A percentile compares a stretch with the other conserved stretches of the same genome.
These are phyloP conservation scores for Neurospora sp. DNA, from an alignment of 495 filamentous ascomycete species.

Conservation along the genomic window DNA sequence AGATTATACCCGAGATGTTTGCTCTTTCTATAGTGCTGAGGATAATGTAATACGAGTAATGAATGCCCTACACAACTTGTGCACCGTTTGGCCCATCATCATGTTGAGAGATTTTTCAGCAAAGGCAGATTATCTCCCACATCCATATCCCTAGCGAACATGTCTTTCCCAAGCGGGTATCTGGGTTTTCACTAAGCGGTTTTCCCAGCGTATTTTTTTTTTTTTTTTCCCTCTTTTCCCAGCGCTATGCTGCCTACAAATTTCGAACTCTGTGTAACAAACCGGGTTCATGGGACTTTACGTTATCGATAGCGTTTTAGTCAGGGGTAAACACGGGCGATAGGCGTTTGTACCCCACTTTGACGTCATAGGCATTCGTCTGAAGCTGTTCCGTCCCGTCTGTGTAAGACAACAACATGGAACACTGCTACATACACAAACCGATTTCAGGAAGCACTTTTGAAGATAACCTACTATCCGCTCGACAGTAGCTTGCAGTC, in stretches of 20 bases:
- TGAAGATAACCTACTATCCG: neutral
- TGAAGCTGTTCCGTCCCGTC: neutral
- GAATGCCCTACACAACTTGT: neutral
- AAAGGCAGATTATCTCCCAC: neutral
- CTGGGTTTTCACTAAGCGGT: neutral
- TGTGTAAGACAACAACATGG: neutral
- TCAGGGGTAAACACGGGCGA: neutral
- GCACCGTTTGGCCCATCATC: neutral
- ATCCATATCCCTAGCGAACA: neutral
- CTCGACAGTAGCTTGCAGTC: neutral
- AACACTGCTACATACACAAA: neutral
- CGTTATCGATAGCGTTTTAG: neutral
- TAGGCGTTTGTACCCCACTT: neutral
- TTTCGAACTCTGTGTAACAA: neutral
- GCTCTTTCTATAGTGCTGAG: neutral
- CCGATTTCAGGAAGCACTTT: neutral
- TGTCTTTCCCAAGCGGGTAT: neutral
- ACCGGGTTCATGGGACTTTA: neutral
- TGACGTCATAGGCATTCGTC: neutral
- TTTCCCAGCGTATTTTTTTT: neutral
- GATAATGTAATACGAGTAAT: neutral
- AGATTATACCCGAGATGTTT: neutral
- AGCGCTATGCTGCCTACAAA: neutral
- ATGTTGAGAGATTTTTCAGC: neutral
- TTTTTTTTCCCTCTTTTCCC: neutral